These are phyloP conservation scores for Venturia nashicola DNA, from an alignment of 2,329 filamentous ascomycete species.

Conservation along the genomic window DNA sequence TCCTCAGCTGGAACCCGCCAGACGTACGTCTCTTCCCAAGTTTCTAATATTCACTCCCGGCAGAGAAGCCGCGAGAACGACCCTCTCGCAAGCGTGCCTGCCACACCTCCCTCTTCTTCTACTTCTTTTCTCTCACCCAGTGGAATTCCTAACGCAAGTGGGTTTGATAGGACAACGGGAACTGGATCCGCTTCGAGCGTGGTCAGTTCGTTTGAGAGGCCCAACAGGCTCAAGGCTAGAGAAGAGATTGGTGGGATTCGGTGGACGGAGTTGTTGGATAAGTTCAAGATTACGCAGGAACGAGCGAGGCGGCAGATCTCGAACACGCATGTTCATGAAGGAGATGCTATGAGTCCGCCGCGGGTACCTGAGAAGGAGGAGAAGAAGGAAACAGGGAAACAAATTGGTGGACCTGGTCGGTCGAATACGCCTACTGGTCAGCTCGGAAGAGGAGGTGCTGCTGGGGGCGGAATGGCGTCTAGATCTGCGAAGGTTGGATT, in stretches of 20 bases:
- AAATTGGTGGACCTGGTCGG: background rate
- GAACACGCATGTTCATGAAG: background rate
- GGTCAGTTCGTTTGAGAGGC: conserved; percentile 34
- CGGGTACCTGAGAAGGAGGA: conserved; percentile 8
- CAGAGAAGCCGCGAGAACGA: conserved; percentile 30
- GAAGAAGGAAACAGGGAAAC: background rate
- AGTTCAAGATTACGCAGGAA: conserved; percentile 87
- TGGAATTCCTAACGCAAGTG: background rate
- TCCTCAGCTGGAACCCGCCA: background rate
- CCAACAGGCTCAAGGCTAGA: conserved; percentile 66
- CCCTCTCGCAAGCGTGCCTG: conserved; percentile 16
- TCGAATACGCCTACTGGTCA: background rate
- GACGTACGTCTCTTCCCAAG: conserved; percentile 45
- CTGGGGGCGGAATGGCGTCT: conserved; percentile 14
- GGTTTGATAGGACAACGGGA: conserved; percentile 24
- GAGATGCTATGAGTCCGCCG: background rate
- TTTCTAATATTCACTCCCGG: conserved; percentile 23
- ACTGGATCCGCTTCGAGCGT: conserved; percentile 22
- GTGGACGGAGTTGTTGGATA: conserved; percentile 88
- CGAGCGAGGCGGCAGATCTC: conserved; percentile 48
- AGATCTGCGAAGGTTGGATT: conserved; percentile 26
- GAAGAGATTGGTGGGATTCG: conserved; percentile 66
- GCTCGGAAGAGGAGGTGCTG: background rate
- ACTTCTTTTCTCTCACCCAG: conserved; percentile 12
- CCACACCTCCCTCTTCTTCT: conserved; percentile 5